These are phyloP conservation scores for Rubroshorea leprosula DNA, from an alignment of 345 rosid genomes.

Conservation along the genomic window DNA sequence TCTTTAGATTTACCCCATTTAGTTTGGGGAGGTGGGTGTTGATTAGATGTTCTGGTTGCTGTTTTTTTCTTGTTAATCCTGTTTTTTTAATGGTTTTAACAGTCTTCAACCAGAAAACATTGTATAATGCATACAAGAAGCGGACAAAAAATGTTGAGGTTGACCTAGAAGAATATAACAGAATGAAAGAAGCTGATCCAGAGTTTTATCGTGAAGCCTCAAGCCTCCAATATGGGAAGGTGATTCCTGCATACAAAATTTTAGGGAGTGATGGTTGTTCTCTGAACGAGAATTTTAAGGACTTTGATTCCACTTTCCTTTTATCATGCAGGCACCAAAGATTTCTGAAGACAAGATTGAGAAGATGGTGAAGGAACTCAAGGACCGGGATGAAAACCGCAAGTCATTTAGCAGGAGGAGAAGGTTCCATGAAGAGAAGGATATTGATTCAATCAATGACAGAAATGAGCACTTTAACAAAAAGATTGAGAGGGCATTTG, in stretches of 20 bases:
- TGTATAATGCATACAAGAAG: conserved; percentile 85
- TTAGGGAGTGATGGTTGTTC: neutral
- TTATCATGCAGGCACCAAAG: conserved; percentile 67
- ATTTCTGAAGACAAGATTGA: conserved; percentile 69
- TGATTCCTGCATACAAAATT: conserved; percentile 14
- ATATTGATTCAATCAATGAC: conserved; percentile 93
- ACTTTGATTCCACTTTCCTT: neutral
- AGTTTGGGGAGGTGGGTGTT: neutral
- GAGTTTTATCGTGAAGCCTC: conserved; percentile 96
- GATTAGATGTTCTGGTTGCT: neutral
- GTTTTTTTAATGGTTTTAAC: conserved; percentile 12
- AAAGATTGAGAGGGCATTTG: conserved; percentile 95
- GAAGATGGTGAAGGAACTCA: conserved; percentile 80
- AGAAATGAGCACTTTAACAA: conserved; percentile 99
- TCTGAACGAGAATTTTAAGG: neutral
- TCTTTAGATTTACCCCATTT: neutral
- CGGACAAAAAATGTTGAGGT: conserved; percentile 69
- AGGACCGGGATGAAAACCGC: conserved; percentile 71
- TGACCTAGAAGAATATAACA: conserved; percentile 79
- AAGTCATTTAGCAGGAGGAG: conserved; percentile 84
- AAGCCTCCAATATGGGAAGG: conserved; percentile 92
- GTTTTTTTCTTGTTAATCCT: neutral
- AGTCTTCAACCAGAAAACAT: conserved; percentile 88
- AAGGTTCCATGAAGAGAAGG: conserved; percentile 86
- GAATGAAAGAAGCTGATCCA: conserved; percentile 95